A percentile compares a stretch with the other conserved stretches of the same genome.
phyloP scores from a whole-genome alignment of 2,329 filamentous ascomycete genomes.

The Pestalotiopsis sp. region DNA sequence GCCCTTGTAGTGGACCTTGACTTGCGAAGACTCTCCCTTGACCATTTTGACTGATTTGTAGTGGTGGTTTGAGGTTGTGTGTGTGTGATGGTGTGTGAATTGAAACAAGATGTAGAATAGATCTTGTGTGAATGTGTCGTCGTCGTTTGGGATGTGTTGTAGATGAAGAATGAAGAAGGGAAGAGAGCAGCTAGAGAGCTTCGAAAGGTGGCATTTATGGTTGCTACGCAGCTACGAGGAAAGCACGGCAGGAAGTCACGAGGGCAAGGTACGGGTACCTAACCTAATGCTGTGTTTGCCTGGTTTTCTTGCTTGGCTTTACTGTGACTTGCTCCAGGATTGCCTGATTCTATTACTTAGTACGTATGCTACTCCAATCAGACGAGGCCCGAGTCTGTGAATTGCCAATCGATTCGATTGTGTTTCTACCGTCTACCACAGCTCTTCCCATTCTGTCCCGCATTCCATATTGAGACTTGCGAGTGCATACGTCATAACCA shows the following conservation, averaged over 20 bases:
- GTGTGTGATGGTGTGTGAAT: slow-evolving; percentile 3
- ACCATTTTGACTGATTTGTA: slow-evolving; percentile 55
- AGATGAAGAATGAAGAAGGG: neutral
- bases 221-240: neutral
- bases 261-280: neutral
- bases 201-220: slow-evolving; percentile 8
- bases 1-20: slow-evolving; percentile 89
- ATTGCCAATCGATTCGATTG: slow-evolving; percentile 5
- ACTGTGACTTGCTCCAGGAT: neutral
- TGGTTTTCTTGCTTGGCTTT: slow-evolving; percentile 1
- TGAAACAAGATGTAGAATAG: slow-evolving; percentile 15
- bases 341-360: neutral
- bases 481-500: slow-evolving; percentile 10
- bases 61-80: slow-evolving; percentile 13
- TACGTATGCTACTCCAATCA: neutral
- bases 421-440: neutral
- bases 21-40: slow-evolving; percentile 70
- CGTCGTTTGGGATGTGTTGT: neutral
- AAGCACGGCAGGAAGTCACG: neutral
- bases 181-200: neutral
- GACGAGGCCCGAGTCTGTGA: neutral
- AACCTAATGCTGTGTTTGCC: neutral
- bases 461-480: slow-evolving; percentile 8
- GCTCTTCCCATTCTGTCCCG: neutral
- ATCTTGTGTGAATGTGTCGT: slow-evolving; percentile 9